phyloP scores from a whole-genome alignment of 2,329 filamentous ascomycete species.

The Fusarium tricinctum region DNA sequence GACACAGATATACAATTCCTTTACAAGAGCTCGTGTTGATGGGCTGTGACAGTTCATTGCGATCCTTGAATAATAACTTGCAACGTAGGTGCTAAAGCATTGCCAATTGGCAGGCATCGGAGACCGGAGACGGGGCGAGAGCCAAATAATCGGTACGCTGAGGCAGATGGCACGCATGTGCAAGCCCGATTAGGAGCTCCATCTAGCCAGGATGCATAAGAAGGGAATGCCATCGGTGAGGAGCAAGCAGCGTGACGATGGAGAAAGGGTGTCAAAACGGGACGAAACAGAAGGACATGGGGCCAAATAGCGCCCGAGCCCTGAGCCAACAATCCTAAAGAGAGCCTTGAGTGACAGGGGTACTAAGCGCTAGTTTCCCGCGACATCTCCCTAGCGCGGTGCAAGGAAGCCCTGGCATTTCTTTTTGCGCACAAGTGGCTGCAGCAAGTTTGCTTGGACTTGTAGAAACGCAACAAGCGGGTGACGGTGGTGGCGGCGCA shows the following conservation, averaged over 20 bases:
- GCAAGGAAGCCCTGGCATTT: slow-evolving; percentile 23
- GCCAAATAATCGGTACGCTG: background rate
- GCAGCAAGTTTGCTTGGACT: background rate
- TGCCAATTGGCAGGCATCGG: background rate
- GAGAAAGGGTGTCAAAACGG: slow-evolving; percentile 37
- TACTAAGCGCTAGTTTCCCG: slow-evolving; percentile 26
- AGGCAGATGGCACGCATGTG: slow-evolving; percentile 21
- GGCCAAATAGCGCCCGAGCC: slow-evolving; percentile 33
- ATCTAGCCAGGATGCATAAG: slow-evolving; percentile 20
- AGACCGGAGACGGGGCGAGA: background rate
- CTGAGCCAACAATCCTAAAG: slow-evolving; percentile 34
- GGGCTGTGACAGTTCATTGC: background rate
- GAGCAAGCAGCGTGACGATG: slow-evolving; percentile 36
- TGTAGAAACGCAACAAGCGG: slow-evolving; percentile 21
- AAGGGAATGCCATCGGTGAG: slow-evolving; percentile 34
- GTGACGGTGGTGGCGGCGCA: slow-evolving; percentile 26
- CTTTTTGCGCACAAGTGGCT: slow-evolving; percentile 12
- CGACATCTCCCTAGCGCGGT: slow-evolving; percentile 38
- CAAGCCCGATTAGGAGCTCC: slow-evolving; percentile 17
- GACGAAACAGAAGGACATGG: slow-evolving; percentile 44
- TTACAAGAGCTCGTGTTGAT: background rate
- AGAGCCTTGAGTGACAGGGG: slow-evolving; percentile 19
- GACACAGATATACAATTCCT: background rate
- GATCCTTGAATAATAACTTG: background rate
- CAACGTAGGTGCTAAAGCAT: background rate